phyloP scores from a whole-genome alignment of 805 yeast species.

The Ogataea parapolymorpha region DNA sequence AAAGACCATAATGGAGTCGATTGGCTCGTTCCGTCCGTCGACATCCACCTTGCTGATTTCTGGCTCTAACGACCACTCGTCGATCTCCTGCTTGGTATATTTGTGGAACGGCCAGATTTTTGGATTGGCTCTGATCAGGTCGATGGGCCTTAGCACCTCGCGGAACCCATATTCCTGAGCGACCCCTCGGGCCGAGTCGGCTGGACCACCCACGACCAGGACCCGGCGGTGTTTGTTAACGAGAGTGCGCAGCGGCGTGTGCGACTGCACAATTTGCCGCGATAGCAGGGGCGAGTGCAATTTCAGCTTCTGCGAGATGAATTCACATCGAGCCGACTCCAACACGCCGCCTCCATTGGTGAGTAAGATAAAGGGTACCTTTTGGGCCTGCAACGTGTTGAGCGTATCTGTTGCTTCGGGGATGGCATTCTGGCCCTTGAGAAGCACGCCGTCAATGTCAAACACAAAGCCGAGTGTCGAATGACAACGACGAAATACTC shows the following conservation, averaged over 20 bases:
- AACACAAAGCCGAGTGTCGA: constrained; percentile 32
- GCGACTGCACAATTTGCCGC: constrained; percentile 76
- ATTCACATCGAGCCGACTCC: constrained; percentile 58
- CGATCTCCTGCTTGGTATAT: constrained; percentile 43
- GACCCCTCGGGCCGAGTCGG: constrained; percentile 68
- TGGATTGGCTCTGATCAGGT: constrained; percentile 57
- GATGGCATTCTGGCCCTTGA: constrained; percentile 69
- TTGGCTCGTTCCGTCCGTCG: constrained; percentile 35
- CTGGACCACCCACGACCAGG: constrained; percentile 80
- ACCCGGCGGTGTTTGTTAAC: constrained; percentile 56
- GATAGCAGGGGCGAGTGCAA: constrained; percentile 47
- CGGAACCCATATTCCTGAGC: constrained; percentile 76
- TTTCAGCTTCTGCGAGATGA: constrained; percentile 39
- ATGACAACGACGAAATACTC: constrained; percentile 2
- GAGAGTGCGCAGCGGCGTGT: constrained; percentile 75
- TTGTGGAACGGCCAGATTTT: constrained; percentile 68
- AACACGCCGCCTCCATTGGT: constrained; percentile 89
- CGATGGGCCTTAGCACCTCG: constrained; percentile 71
- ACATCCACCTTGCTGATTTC: constrained; percentile 24
- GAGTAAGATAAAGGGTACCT: constrained; percentile 74
- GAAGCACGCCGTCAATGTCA: constrained; percentile 80
- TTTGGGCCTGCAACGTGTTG: constrained; percentile 40
- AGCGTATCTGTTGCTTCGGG: constrained; percentile 60
- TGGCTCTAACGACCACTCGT: constrained; percentile 39
- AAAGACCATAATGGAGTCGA: constrained; percentile 79